These are phyloP conservation scores for Discostella stelligera DNA, from an alignment of 352 stramenopile genomes.

Conservation along the genomic window DNA sequence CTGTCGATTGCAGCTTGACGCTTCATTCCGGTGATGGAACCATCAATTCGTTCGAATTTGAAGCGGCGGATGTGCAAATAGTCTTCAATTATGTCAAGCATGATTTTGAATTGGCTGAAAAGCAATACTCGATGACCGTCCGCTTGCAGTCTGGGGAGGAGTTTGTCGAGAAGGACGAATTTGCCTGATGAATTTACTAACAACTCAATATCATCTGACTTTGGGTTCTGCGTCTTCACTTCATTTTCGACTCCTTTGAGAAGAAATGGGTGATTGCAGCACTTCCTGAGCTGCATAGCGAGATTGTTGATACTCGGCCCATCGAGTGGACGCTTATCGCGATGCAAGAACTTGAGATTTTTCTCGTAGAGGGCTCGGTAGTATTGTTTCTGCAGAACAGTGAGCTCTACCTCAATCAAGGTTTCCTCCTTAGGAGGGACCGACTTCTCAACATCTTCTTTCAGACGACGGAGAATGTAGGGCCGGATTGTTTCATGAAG, in stretches of 20 bases:
- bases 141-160: slow-evolving; percentile 93
- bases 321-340: slow-evolving; percentile 83
- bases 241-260: slow-evolving; percentile 90
- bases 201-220: slow-evolving; percentile 79
- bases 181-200: slow-evolving; percentile 96
- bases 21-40: slow-evolving; percentile 95
- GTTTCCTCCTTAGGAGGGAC: slow-evolving; percentile 92
- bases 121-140: slow-evolving; percentile 96
- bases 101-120: slow-evolving; percentile 99
- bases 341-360: slow-evolving; percentile 95
- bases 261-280: slow-evolving; percentile 99
- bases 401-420: slow-evolving; percentile 92
- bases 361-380: slow-evolving; percentile 99
- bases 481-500: slow-evolving; percentile 91
- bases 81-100: slow-evolving; percentile 99
- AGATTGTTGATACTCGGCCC: slow-evolving; percentile 97
- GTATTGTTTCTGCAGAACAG: slow-evolving; percentile 98
- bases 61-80: slow-evolving; percentile 92
- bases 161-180: slow-evolving; percentile 97
- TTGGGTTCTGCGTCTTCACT: slow-evolving; percentile 53
- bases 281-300: slow-evolving; percentile 98
- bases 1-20: slow-evolving; percentile 95
- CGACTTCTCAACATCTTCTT: slow-evolving; percentile 97
- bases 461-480: slow-evolving; percentile 97
- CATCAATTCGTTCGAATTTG: slow-evolving; percentile 97